These are phyloP conservation scores for Neurospora terricola DNA, from an alignment of 495 filamentous ascomycete genomes.

Conservation along the genomic window DNA sequence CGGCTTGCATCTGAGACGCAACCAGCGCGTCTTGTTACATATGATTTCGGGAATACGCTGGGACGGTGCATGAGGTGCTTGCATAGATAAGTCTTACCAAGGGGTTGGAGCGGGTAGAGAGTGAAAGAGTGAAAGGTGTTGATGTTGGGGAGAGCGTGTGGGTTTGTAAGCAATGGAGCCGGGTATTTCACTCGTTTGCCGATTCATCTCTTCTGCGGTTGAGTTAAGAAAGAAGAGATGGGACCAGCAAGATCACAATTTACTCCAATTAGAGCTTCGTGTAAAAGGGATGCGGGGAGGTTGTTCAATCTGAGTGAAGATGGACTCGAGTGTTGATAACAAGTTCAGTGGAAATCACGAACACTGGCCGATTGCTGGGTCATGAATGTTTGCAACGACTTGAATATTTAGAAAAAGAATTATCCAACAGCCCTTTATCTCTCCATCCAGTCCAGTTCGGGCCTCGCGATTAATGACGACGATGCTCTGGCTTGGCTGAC, in stretches of 20 bases:
- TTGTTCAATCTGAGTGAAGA: background rate
- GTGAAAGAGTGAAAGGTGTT: background rate
- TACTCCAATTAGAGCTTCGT: background rate
- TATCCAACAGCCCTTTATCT: background rate
- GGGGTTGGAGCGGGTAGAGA: background rate
- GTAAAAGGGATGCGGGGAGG: background rate
- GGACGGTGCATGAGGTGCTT: background rate
- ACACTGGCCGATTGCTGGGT: background rate
- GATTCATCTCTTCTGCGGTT: background rate
- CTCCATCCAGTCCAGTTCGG: background rate
- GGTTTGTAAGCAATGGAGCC: background rate
- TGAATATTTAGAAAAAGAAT: background rate
- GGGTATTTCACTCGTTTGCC: background rate
- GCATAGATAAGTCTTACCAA: background rate
- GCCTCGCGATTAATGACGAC: background rate
- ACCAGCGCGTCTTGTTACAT: background rate
- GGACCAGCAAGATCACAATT: too few species aligned
- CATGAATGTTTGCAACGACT: background rate
- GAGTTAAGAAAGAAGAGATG: background rate
- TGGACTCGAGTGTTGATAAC: background rate
- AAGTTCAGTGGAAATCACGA: background rate
- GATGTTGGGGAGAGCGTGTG: background rate
- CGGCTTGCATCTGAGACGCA: background rate
- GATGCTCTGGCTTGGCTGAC: background rate
- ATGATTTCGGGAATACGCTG: background rate